phyloP scores from a whole-genome alignment of 148 eudicot genomes.

The Diospyros lotus region DNA sequence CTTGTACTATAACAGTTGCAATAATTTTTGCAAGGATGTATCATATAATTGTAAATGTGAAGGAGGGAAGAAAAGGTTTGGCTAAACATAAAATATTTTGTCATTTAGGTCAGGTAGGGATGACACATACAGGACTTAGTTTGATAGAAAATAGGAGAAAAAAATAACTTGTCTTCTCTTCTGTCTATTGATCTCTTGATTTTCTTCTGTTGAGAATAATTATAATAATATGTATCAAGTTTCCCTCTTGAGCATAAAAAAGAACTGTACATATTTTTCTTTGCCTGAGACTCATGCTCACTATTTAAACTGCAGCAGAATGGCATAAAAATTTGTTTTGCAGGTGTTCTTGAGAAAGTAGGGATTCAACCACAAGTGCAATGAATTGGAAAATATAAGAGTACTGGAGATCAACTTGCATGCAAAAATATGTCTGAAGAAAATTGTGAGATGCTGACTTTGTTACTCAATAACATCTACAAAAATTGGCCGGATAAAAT shows the following conservation, averaged over 20 bases:
- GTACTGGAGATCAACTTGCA: conserved; percentile 82
- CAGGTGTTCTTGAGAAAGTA: conserved; percentile 86
- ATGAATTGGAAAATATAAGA: conserved; percentile 91
- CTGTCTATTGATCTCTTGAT: not conserved
- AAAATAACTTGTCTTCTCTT: not conserved
- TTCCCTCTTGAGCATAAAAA: too few species aligned
- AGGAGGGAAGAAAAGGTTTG: not conserved
- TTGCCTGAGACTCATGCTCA: conserved; percentile 1
- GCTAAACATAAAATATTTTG: not conserved
- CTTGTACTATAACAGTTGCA: not conserved
- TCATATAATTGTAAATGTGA: too few species aligned
- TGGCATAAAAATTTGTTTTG: conserved; percentile 26
- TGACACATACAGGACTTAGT: too few species aligned
- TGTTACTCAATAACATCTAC: conserved; percentile 78
- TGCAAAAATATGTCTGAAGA: conserved; percentile 82
- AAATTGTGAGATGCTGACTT: conserved; percentile 84
- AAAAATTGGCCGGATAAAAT: conserved; percentile 77
- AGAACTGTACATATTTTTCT: not conserved
- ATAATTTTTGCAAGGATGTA: not conserved
- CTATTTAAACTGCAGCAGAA: conserved; percentile 15
- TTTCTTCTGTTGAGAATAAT: not conserved
- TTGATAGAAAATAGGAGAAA: not conserved
- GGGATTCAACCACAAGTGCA: conserved; percentile 88
- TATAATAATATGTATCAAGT: not conserved
- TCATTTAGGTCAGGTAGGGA: not conserved